Evolutionary conservation across 305 asterid genomes (phyloP), one percentile per base, ranked within the genome.

Genomic region (Fraxinus angustifolia): DNA sequence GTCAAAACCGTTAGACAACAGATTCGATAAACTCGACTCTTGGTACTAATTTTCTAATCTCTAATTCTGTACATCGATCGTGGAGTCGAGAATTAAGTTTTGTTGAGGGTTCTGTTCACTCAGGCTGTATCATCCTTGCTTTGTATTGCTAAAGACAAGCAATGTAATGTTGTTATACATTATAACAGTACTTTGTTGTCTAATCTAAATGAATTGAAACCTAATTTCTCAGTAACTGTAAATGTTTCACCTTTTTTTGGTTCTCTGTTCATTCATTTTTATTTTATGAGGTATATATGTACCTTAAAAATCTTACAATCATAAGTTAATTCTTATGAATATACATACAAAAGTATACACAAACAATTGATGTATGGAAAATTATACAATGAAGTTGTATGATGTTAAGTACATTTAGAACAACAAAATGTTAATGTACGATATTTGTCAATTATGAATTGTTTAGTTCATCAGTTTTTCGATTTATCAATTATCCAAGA

Each of bases 111-210:
- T 28, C 17, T 28, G 33, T 8, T 62, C 71, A 10, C 30, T 62
- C 36, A 45, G 62, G 62, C 62, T 50, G 8, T n/a, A 50, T 50
- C 62, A 56, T 56, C 65, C 78, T 11, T 80, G 77, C 48, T 53
- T 17, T 80, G 73, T 82, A 75, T 82, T 82, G 80, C 70, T 78
- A 31, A 12, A 82, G 71, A 75, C 76, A 3, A 34, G 62, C 70
- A 67, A 33, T 84, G 86, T 75, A 80, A 74, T 83, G 80, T 84
- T 84, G 85, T 80, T 77, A 70, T 79, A n/a, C 17, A 6, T 53
- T 80, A 81, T 84, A 80, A 33, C 75, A 70, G 23, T 70, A 7
- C 17, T 31, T 70, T 70, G 42, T 33, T 70, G 26, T 33, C 45
- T 70, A 33, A 33, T 56, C 75, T 31, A 16, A 33, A 70, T 33